Base-by-base conservation (phyloP, 2,329 filamentous ascomycete species). In the Aureobasidium uvarum region DNA sequence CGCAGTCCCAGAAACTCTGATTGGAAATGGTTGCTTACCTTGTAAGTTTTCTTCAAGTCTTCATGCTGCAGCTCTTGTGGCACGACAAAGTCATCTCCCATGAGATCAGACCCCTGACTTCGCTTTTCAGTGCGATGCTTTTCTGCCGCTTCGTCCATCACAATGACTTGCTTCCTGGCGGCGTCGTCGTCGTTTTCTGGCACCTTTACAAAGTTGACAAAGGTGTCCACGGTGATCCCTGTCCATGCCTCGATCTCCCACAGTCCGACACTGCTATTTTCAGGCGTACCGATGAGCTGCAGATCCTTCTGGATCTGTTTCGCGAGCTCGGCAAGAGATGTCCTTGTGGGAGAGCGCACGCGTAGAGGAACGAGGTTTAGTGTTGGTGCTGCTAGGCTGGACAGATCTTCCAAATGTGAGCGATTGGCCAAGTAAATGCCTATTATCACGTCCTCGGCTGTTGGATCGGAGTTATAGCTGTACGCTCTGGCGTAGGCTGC, bases 341-440 rank as follows among this genome's bases (percentile, higher is more conserved):
- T 74, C 68, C 0, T 64, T 52, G 5, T 70, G 23, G 48, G 77
- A 68, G 6, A 74, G 33, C 69, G 72, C 1, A 95, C 83, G 13
- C 82, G 81, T 0, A 97, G 76, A 0, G 92, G 92, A 1, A 96
- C 82, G 4, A 97, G 81, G 69, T 90, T 93, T 23, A 97, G 81
- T 0, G 91, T 95, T 0, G 93, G 92, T 38, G 86, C 87, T 0
- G 83, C 70, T 2, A 84, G 77, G 0, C 79, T 73, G 2, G 84
- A 78, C 1, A 86, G 73, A 3, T 81, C 78, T 3, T 82, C 77
- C 10, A 82, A 76, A 13, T 84, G 79, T 0, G 83, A 82, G 60
- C 92, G 85, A 74, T 96, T 96, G 48, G 92, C 90, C 10, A 96
- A 84, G 74, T 96, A 97, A 25, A 96, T 77, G 1, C 92, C 93